These are phyloP conservation scores for Cladophialophora yegresii DNA, from an alignment of 2,329 filamentous ascomycete species.

Conservation along the genomic window DNA sequence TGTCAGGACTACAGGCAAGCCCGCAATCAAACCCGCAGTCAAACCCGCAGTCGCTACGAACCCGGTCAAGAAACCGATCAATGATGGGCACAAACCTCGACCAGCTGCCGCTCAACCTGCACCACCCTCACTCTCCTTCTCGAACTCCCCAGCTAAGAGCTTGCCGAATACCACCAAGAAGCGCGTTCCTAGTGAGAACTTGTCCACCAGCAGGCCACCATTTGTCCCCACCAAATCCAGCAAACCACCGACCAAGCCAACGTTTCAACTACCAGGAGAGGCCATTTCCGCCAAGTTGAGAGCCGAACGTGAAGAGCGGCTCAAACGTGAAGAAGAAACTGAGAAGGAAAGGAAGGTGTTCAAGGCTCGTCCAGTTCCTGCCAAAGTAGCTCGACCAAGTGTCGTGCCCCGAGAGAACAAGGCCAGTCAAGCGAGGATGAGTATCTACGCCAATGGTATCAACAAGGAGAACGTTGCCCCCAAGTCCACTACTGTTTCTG, in stretches of 20 bases:
- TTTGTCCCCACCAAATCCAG: conserved; percentile 55
- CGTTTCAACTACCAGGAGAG: conserved; percentile 57
- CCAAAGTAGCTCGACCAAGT: conserved; percentile 41
- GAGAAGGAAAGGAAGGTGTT: conserved; percentile 45
- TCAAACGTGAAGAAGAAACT: conserved; percentile 48
- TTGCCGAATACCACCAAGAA: conserved; percentile 42
- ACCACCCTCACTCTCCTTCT: conserved; percentile 30
- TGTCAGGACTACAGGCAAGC: conserved; percentile 24
- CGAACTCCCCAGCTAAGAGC: conserved; percentile 34
- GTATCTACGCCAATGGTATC: conserved; percentile 34
- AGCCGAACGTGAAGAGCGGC: conserved; percentile 52
- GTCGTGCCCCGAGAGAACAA: conserved; percentile 48
- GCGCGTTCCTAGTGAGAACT: conserved; percentile 44
- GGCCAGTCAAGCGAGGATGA: conserved; percentile 49
- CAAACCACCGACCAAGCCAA: conserved; percentile 54
- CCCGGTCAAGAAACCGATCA: conserved; percentile 27
- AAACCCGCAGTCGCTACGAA: conserved; percentile 22
- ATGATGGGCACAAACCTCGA: conserved; percentile 19
- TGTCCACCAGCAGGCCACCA: conserved; percentile 50
- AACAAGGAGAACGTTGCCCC: conserved; percentile 35
- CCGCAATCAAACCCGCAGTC: conserved; percentile 22
- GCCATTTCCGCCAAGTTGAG: conserved; percentile 57
- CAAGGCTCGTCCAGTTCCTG: conserved; percentile 50
- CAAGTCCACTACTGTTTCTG: background rate
- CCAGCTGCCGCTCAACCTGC: conserved; percentile 20